These are phyloP conservation scores for Tylopilus orsonianus DNA, from an alignment of 1,284 basidiomycete species.

Conservation along the genomic window DNA sequence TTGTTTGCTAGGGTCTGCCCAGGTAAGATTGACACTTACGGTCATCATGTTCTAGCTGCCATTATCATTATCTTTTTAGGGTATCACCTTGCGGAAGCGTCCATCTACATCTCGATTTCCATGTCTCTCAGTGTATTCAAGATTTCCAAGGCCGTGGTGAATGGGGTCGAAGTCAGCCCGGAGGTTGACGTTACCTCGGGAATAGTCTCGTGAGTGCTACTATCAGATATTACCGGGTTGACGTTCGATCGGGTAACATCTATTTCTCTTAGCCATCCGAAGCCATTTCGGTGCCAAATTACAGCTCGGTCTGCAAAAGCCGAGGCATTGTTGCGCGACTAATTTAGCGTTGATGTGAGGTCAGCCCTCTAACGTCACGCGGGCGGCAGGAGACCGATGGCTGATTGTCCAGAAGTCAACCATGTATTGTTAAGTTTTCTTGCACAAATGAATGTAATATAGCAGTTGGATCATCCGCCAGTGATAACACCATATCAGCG, in stretches of 20 bases:
- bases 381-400: too few relatives aligned
- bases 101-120: slow-evolving; percentile 17
- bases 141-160: slow-evolving; percentile 13
- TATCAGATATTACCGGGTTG: background rate
- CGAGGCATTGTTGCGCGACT: slow-evolving; percentile 9
- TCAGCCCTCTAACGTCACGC: too few relatives aligned
- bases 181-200: slow-evolving; percentile 5
- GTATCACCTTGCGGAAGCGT: slow-evolving; percentile 14
- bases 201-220: slow-evolving; percentile 7
- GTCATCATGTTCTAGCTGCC: background rate
- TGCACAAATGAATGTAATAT: too few relatives aligned
- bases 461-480: too few relatives aligned
- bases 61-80: background rate
- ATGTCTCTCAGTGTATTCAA: slow-evolving; percentile 19
- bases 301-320: slow-evolving; percentile 13
- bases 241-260: background rate
- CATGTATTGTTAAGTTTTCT: too few relatives aligned
- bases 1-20: slow-evolving; percentile 22
- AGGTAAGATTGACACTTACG: slow-evolving; percentile 2
- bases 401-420: too few relatives aligned
- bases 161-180: slow-evolving; percentile 23
- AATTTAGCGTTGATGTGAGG: background rate
- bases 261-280: slow-evolving; percentile 10
- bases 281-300: slow-evolving; percentile 18
- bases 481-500: too few relatives aligned